Percentiles rank a stretch among this genome's conserved stretches.
These are phyloP conservation scores for Pythium sukuiense DNA, from an alignment of 352 stramenopile species.

Conservation along the genomic window DNA sequence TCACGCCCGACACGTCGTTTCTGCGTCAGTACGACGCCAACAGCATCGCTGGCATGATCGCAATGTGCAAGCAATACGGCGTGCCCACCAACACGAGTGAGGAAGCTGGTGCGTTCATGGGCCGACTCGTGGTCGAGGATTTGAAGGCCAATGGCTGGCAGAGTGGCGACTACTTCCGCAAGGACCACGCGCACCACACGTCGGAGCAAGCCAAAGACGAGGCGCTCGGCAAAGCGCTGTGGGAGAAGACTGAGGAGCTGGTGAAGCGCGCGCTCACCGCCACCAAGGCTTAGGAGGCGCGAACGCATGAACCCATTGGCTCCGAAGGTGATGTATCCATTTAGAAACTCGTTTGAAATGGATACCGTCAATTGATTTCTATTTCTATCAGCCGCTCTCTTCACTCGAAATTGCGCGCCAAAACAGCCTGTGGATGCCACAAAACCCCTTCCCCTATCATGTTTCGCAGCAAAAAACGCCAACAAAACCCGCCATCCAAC, in stretches of 20 bases:
- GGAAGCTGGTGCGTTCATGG: constrained; percentile 30
- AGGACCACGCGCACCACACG: constrained; percentile 24
- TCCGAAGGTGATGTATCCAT: constrained; percentile 6
- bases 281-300: neutral
- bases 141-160: constrained; percentile 16
- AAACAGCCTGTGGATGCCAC: neutral
- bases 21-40: constrained; percentile 18
- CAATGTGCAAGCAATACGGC: constrained; percentile 15
- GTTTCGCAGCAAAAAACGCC: neutral
- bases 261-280: constrained; percentile 12
- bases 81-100: constrained; percentile 23
- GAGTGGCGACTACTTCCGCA: constrained; percentile 31
- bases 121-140: constrained; percentile 18
- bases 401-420: neutral
- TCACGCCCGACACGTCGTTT: constrained; percentile 25
- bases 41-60: neutral
- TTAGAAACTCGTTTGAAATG: neutral
- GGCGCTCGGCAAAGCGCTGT: constrained; percentile 25
- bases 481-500: constrained; percentile 1
- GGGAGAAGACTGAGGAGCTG: constrained; percentile 31
- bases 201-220: constrained; percentile 30
- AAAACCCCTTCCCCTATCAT: neutral
- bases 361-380: neutral
- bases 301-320: no score
- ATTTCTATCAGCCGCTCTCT: constrained; percentile 6